Evolutionary conservation across 306 rosid species (phyloP), one percentile per base, ranked within the genome.

Genomic region (Biancaea sappan): DNA sequence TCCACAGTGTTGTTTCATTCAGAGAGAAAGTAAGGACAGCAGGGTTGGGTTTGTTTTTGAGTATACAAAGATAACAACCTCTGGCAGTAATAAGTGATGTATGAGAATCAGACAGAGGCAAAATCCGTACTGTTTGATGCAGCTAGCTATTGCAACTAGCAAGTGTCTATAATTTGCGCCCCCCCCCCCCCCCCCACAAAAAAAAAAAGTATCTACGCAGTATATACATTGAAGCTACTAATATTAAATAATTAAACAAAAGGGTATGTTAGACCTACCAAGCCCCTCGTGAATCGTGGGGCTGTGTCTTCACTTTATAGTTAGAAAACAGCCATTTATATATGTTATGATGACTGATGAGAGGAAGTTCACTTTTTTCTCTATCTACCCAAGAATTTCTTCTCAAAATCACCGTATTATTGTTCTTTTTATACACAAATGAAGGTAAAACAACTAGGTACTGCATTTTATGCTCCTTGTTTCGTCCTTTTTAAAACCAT

Each of bases 11-110:
- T 24, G 21, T 69, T 66, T 69, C 70, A 58, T 24, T 54, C 34
- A 74, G 54, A 60, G 26, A 71, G 53, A 9, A 37, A 54, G 8
- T 21, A 32, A 26, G 66, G 58, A n/a, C 59, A 64, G 75, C 48
- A 79, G 74, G 58, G 82, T 71, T 73, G 78, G 82, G 80, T 83
- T 85, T 85, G 89, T 82, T 85, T 84, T 77, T 65, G 81, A 84
- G 91, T 81, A 89, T 92, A 84, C 92, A 79, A 82, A 83, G 87
- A 90, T 92, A 90, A 90, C 92, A 87, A 90, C 80, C 87, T 92
- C 87, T 84, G 90, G 70, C 91, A 83, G 85, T 85, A 22, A 35
- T 71, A 84, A 84, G 59, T 84, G 80, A 79, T 61, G 83, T 78
- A 77, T 62, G 79, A 82, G 81, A 85, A 87, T 77, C 47, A 79